Evolutionary conservation across 306 rosid genomes (phyloP), one percentile per base, ranked within the genome.

Genomic region (Ceratonia siliqua): DNA sequence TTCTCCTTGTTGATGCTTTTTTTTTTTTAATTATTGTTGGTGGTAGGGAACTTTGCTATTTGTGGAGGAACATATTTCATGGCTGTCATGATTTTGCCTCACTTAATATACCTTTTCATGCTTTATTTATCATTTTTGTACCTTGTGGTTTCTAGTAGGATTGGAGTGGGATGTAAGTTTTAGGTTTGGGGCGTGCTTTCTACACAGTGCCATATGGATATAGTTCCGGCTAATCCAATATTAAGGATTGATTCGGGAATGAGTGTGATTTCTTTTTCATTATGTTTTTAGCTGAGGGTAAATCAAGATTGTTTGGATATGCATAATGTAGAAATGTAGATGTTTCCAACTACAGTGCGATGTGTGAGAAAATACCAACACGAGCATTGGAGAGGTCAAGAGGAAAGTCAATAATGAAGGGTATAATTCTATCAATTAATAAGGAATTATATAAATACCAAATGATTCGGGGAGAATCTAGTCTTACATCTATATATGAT

Each of bases 11-110:
- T 46, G 58, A n/a, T 48, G 61, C 15, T 30, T 0, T 30, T 22
- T 24, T 5, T 28, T 14, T 38, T 1, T 28, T 13, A 5, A 45
- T 28, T 3, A 52, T 10, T 32, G 5, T 53, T 64, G 54, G 36
- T 14, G 38, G 54, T 53, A 36, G 35, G 42, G 62, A 50, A 21
- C 35, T 70, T 52, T 50, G 33, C 62, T 24, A 18, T 55, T 69
- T 11, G 49, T 20, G n/a, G 14, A 21, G 62, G 75, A 33, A 15
- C 15, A 36, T 50, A 49, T 69, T 69, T 32, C 15, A 18, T 69
- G 32, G 18, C 62, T 43, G 1, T 70, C 74, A 70, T 70, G 20
- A 53, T 70, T 69, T 32, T 69, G 14, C 42, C 17, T 35, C 15
- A 13, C 21, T 52, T 35, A 21, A 0, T 21, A 22, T 41, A 13